Base-by-base conservation (phyloP, 768 basidiomycete species). In the Strobilomyces confusus region DNA sequence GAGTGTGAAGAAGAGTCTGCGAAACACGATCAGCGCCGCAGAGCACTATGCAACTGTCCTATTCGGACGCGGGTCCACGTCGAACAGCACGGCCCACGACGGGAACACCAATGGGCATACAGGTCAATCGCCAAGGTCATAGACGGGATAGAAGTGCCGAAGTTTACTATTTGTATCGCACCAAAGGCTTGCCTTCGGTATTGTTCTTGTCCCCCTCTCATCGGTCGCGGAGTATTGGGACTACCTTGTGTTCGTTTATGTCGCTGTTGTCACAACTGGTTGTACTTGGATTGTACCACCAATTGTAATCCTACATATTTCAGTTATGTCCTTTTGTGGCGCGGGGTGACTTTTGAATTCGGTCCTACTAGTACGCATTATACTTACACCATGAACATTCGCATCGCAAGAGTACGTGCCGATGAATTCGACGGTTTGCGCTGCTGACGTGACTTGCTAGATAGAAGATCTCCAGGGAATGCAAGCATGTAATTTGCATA, bases 401-500 rank as follows among this genome's bases (percentile, higher is more conserved):
- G 69, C 7, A n/a, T 54, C 40, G 69, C 69, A 23, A 69, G 59
- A 52, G 68, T 69, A 55, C 50, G 60, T 50, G 44, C 41, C 47
- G 17, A 53, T 23, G 22, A 30, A 15, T 37, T 38, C 22, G 23
- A 15, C 17, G 12, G 33, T 38, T 30, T 9, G 19, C 48, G 44
- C 46, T 48, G 37, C 59, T 69, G 54, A 69, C 56, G n/a, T n/a
- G 43, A 44, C 51, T 20, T 48, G 50, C 29, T 66, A 95, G 92
- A 80, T 88, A 63, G 89, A 88, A 46, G 94, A 97, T 72, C 80
- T 95, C 59, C 74, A 84, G 60, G 92, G 88, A 15, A 95, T 97
- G 92, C 94, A 98, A 71, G 87, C 92, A 51, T 86, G 89, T 64
- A 98, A 98, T 69, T 75, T 95, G 56, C 86, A 93, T 69, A 97